Evolutionary conservation across 495 filamentous ascomycete species (phyloP), one percentile per base, ranked within the genome.

Genomic region (Daldinia vernicosa): DNA sequence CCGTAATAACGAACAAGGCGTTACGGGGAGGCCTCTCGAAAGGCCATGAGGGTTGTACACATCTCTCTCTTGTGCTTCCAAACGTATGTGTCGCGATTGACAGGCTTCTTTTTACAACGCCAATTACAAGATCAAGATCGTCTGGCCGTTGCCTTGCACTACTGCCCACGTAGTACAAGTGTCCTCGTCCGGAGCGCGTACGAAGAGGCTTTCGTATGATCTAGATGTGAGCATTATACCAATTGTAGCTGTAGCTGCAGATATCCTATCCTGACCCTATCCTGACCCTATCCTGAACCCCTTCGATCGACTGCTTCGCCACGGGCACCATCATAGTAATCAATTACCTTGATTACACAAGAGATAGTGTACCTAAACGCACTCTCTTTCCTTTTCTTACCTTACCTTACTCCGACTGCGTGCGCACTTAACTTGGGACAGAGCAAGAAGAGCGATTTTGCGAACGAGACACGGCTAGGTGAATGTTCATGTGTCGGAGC

Each of bases 201-300:
- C 55, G 60, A 43, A 65, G 40, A 54, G 22, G 45, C 28, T 60
- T 47, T 65, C 55, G 51, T 68, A 57, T 66, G 65, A 61, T 61
- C 54, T 57, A 50, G 60, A 56, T 27, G 15, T 53, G 69, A 63
- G 22, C 32, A 60, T 45, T 45, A 68, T 72, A 61, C 70, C 70
- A 72, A 64, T 64, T 68, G 70, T 56, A 72, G 56, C 65, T 68
- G 70, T 56, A 72, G 56, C 65, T 72, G 70, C 70, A 72, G 70
- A 72, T 72, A 65, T 56, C 70, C 70, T 68, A 63, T 39, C 26
- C 27, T 43, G 11, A 47, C 27, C 64, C 39, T n/a, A n/a, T n/a
- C n/a, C n/a, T n/a, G n/a, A n/a, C n/a, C n/a, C n/a, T n/a, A n/a
- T n/a, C n/a, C n/a, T n/a, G n/a, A 15, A 47, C 27, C 64, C 39